Evolutionary conservation across 345 rosid genomes (phyloP), one percentile per base, ranked within the genome.

Genomic region (Corymbia maculata): DNA sequence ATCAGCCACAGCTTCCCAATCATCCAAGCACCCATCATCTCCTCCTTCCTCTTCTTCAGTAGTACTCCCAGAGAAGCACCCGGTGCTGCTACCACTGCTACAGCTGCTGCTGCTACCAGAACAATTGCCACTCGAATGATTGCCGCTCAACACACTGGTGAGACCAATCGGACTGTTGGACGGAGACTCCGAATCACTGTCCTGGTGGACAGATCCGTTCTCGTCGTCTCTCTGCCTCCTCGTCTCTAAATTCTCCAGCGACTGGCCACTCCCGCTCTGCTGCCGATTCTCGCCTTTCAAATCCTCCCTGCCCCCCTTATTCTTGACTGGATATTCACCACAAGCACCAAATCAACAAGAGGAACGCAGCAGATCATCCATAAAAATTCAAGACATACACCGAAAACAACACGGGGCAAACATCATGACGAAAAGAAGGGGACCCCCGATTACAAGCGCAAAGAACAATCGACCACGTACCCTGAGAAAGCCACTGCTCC

Each of bases 401-500:
- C 17, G 30, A 87, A 86, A 53, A n/a, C 24, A 10, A 57, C 22
- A 30, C 42, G 10, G 24, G 51, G 45, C 17, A 49, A 85, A 88
- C 11, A 32, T 28, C 26, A 24, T 9, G 17, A 53, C 61, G 10
- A 32, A 85, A 30, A 28, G 21, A 30, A 5, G 14, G 13, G 61
- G 61, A 7, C 26, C 66, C 49, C 87, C 17, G 87, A 59, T 85
- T 10, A 85, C 21, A 15, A 85, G 45, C 3, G 21, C 11, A 52
- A 17, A 52, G 61, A 30, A 32, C 26, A 85, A 32, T 52, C 86
- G 21, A 85, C 13, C 21, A 21, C 86, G 61, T 88, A 96, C 99
- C 96, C 92, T 96, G 99, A 84, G 99, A 95, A 88, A 96, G 98
- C 99, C 99, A 97, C 93, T 97, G 99, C 92, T 96, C 98, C 49